Percentiles rank a stretch among this genome's conserved stretches.
phyloP scores from a whole-genome alignment of 192 early-diverging fungal genomes.

The Coemansia sp. region DNA sequence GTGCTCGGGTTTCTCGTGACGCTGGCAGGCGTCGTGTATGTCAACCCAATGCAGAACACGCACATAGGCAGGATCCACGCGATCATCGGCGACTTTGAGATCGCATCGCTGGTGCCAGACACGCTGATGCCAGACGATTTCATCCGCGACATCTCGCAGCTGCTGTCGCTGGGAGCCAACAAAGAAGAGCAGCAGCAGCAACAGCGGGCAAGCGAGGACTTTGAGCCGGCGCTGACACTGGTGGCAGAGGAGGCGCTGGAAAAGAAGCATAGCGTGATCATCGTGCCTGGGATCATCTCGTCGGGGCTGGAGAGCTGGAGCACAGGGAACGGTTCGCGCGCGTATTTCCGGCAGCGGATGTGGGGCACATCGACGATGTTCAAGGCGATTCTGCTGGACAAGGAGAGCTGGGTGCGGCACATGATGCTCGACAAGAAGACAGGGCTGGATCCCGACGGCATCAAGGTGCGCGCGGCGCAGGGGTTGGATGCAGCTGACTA shows the following conservation, averaged over 20 bases:
- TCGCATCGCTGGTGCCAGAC: slow-evolving; percentile 64
- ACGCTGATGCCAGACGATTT: slow-evolving; percentile 70
- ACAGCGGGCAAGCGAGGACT: slow-evolving; percentile 35
- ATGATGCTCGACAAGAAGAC: slow-evolving; percentile 79
- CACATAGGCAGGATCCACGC: slow-evolving; percentile 55
- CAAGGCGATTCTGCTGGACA: slow-evolving; percentile 80
- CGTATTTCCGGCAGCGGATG: slow-evolving; percentile 85
- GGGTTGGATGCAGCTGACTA: slow-evolving; percentile 90
- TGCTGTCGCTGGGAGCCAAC: slow-evolving; percentile 38
- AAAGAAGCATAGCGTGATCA: slow-evolving; percentile 62
- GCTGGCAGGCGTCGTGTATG: slow-evolving; percentile 38
- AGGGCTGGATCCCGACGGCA: slow-evolving; percentile 80
- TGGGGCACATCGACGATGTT: slow-evolving; percentile 87
- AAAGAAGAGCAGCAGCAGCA: slow-evolving; percentile 4
- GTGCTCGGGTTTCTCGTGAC: slow-evolving; percentile 60
- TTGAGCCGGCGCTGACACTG: slow-evolving; percentile 44
- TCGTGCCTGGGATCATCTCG: slow-evolving; percentile 88
- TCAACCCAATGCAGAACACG: slow-evolving; percentile 49
- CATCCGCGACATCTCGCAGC: slow-evolving; percentile 62
- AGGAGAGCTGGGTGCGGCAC: slow-evolving; percentile 82
- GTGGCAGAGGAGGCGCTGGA: slow-evolving; percentile 30
- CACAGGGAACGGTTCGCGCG: slow-evolving; percentile 69
- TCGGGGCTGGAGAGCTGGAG: slow-evolving; percentile 90
- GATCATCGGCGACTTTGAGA: slow-evolving; percentile 65
- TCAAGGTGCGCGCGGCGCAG: slow-evolving; percentile 83